Conservation (phyloP, 768 basidiomycete genomes). For the Rhodosporidiobolus odoratus region DNA sequence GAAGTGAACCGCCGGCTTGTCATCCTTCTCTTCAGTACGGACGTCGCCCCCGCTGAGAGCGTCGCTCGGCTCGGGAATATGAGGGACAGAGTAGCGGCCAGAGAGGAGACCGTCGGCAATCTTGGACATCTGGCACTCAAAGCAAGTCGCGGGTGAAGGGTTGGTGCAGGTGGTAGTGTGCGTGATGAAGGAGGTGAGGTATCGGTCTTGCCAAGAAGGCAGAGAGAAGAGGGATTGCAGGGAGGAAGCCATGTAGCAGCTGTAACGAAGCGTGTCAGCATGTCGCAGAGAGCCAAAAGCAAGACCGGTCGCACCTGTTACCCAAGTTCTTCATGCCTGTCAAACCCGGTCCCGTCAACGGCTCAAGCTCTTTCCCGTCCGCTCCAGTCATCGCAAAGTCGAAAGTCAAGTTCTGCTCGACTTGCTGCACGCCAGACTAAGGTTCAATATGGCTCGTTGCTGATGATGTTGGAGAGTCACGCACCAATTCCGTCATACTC, state of each 20-base stretch:
- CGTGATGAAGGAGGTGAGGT: constrained; percentile 52
- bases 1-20: constrained; percentile 56
- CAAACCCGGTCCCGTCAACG: constrained; percentile 78
- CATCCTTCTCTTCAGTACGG: not conserved
- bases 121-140: constrained; percentile 95
- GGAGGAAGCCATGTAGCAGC: constrained; percentile 96
- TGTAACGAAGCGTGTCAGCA: constrained; percentile 43
- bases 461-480: constrained; percentile 35
- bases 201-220: constrained; percentile 67
- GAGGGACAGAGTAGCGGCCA: constrained; percentile 76
- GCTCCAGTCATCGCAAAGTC: constrained; percentile 87
- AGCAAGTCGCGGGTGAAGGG: constrained; percentile 68
- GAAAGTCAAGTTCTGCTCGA: constrained; percentile 90
- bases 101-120: constrained; percentile 86
- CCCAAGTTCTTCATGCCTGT: constrained; percentile 90
- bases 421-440: constrained; percentile 57
- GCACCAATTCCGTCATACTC: constrained; percentile 87
- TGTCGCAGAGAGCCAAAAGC: not conserved
- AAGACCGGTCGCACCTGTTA: constrained; percentile 60
- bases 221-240: constrained; percentile 81
- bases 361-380: constrained; percentile 78
- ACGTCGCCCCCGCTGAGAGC: constrained; percentile 29
- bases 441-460: not conserved
- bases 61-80: constrained; percentile 24
- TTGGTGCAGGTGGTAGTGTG: constrained; percentile 65